These are phyloP conservation scores for Guyanaporus albipodus DNA, from an alignment of 768 basidiomycete genomes.

Conservation along the genomic window DNA sequence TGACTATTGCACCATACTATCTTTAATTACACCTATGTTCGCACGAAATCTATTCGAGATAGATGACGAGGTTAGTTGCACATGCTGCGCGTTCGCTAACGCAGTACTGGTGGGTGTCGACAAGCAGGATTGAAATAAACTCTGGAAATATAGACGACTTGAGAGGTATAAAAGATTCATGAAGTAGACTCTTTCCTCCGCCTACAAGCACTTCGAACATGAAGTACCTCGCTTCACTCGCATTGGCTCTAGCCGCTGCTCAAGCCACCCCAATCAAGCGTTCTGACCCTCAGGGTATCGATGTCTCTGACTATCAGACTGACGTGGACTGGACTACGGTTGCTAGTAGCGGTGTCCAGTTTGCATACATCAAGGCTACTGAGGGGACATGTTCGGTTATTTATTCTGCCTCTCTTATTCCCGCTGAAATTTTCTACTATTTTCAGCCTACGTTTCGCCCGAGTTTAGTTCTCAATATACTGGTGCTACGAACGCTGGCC, in stretches of 20 bases:
- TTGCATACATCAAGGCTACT: neutral
- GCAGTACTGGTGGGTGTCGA: too few relatives aligned
- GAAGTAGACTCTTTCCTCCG: neutral
- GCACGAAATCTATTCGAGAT: too few relatives aligned
- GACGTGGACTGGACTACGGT: neutral
- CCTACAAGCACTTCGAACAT: neutral
- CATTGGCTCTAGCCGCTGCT: neutral
- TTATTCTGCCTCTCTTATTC: neutral
- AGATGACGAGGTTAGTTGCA: too few relatives aligned
- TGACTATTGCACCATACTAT: too few relatives aligned
- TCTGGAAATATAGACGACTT: too few relatives aligned
- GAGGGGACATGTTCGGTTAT: neutral
- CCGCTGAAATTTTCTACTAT: neutral
- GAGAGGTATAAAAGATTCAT: neutral
- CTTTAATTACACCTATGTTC: too few relatives aligned
- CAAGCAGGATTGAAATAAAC: too few relatives aligned
- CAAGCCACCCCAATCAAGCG: neutral
- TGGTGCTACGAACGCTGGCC: slow-evolving; percentile 50
- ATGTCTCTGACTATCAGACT: neutral
- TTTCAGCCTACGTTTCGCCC: slow-evolving; percentile 5
- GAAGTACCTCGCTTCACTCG: neutral
- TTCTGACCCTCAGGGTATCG: neutral
- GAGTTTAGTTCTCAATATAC: slow-evolving; percentile 45
- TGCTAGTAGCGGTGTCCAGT: neutral
- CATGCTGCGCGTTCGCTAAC: too few relatives aligned